These are phyloP conservation scores for Aspergillus jensenii DNA, from an alignment of 2,329 filamentous ascomycete genomes.

Conservation along the genomic window DNA sequence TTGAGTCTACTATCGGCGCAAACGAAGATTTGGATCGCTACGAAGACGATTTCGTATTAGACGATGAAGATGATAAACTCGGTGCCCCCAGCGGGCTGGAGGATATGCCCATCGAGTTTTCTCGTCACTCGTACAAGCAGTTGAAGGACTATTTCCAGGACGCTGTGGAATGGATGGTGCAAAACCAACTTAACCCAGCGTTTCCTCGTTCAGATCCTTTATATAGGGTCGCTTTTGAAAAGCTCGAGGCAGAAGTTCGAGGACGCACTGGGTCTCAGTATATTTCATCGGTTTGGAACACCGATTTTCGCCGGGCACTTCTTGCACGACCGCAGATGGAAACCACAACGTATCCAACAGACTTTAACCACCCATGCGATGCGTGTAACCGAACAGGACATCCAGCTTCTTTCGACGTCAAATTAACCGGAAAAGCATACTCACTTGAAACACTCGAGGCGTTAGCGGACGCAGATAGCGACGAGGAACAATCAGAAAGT, in stretches of 20 bases:
- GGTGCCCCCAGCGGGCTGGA: slow-evolving; percentile 54
- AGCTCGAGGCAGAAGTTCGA: slow-evolving; percentile 69
- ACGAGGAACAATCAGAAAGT: slow-evolving; percentile 35
- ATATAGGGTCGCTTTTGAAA: slow-evolving; percentile 68
- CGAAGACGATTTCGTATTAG: slow-evolving; percentile 64
- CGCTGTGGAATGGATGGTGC: slow-evolving; percentile 77
- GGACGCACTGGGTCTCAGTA: slow-evolving; percentile 71
- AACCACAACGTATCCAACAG: slow-evolving; percentile 46
- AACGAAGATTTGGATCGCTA: slow-evolving; percentile 54
- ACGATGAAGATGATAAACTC: slow-evolving; percentile 60
- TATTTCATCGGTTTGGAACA: slow-evolving; percentile 68
- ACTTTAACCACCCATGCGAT: slow-evolving; percentile 56
- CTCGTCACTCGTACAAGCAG: slow-evolving; percentile 64
- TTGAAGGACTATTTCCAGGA: slow-evolving; percentile 71
- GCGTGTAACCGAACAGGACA: slow-evolving; percentile 71
- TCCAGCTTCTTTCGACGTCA: slow-evolving; percentile 64
- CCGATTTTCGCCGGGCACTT: slow-evolving; percentile 65
- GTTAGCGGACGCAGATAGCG: slow-evolving; percentile 50
- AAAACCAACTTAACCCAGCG: slow-evolving; percentile 72
- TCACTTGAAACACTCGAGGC: slow-evolving; percentile 65
- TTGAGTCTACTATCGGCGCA: slow-evolving; percentile 27
- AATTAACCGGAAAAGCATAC: slow-evolving; percentile 67
- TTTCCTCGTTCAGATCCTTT: slow-evolving; percentile 64
- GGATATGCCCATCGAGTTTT: slow-evolving; percentile 69
- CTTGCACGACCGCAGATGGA: slow-evolving; percentile 64